Evolutionary conservation across 768 basidiomycete genomes (phyloP), one percentile per base, ranked within the genome.

Genomic region (Lactarius sp.): DNA sequence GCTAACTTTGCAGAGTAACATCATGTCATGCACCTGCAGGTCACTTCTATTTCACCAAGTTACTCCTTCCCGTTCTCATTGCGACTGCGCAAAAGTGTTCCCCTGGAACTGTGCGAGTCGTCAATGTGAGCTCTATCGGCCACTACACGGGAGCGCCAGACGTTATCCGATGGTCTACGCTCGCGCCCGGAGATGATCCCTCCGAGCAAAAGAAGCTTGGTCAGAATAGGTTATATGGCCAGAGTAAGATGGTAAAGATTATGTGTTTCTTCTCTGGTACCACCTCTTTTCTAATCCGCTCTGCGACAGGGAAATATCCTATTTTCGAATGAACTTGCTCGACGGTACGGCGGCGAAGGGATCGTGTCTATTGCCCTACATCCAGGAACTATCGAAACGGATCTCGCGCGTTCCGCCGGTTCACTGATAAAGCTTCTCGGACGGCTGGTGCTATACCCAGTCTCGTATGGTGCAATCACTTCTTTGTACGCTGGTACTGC

Each of bases 331-430:
- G 82, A 82, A 68, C 62, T 83, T 18, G 68, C 72, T 4, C 70
- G 77, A 39, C 70, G 79, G 56, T 81, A 80, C 68, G 76, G 71
- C 2, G 74, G 74, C 20, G 71, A 79, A 60, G 81, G 79, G 9
- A 77, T 83, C 47, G 68, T 80, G 1, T 80, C 81, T 0, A 73
- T 72, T 1, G 71, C 80, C 2, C 53, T 81, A 33, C 76, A 81
- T 59, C 81, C 65, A n/a, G 65, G 65, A 33, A 7, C 13, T n/a
- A 57, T 68, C 52, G 12, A 66, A 12, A 66, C 66, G 27, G 66
- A 68, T 54, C 60, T 68, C 8, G 0, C 42, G 50, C 64, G 66
- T n/a, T 4, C 59, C 37, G 34, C 54, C 5, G 31, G 27, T 39
- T 39, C 20, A 1, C 27, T 66, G 22, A 4, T 41, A 3, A 47